Evolutionary conservation across 2,329 filamentous ascomycete species (phyloP).

Genomic region (Apiospora sp.): DNA sequence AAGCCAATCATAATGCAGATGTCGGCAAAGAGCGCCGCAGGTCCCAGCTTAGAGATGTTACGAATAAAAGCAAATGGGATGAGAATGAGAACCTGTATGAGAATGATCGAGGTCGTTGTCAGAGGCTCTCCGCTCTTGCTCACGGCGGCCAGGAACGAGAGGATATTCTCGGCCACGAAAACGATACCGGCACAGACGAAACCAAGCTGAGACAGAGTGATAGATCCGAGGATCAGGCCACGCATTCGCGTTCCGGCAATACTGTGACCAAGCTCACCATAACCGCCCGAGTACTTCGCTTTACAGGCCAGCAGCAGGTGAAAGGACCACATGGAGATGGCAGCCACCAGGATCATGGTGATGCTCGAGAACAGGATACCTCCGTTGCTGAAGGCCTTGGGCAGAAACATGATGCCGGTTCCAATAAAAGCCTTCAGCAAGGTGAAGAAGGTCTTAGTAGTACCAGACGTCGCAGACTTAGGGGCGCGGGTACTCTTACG

Average conservation of each 20-base stretch:
- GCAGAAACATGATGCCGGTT: constrained; percentile 83
- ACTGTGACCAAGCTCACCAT: constrained; percentile 75
- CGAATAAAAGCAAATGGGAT: constrained; percentile 74
- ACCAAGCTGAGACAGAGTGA: constrained; percentile 77
- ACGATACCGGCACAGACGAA: constrained; percentile 82
- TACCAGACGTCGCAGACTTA: constrained; percentile 68
- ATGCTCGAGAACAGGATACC: constrained; percentile 78
- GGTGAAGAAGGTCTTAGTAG: constrained; percentile 80
- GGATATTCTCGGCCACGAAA: constrained; percentile 78
- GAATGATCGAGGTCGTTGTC: constrained; percentile 67
- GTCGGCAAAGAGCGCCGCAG: constrained; percentile 73
- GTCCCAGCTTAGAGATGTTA: constrained; percentile 78
- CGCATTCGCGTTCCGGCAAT: constrained; percentile 72
- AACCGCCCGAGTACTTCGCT: constrained; percentile 70
- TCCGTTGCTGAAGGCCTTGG: constrained; percentile 79
- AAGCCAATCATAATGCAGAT: constrained; percentile 76
- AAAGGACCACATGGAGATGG: constrained; percentile 75
- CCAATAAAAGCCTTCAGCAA: constrained; percentile 81
- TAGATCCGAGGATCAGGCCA: constrained; percentile 71
- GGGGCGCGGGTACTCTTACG: constrained; percentile 57
- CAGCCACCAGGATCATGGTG: constrained; percentile 70
- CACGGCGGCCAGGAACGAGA: constrained; percentile 72
- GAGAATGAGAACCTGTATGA: constrained; percentile 69
- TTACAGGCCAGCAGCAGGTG: constrained; percentile 75
- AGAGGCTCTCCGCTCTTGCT: constrained; percentile 57